Evolutionary conservation across 1,284 basidiomycete genomes (phyloP).

Genomic region (Ustilago curta): DNA sequence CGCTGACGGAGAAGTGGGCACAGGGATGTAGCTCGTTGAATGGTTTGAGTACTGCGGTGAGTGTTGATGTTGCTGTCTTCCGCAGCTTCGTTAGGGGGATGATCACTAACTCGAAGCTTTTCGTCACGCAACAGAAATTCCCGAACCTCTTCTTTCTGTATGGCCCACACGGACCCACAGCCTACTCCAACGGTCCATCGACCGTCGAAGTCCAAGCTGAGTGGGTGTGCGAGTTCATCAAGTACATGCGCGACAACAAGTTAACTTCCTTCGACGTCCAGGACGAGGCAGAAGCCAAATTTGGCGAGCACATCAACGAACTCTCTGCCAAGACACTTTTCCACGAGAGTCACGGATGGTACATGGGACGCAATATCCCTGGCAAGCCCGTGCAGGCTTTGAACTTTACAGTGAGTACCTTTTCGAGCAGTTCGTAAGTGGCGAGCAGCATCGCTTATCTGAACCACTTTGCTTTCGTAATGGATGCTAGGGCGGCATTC

Average conservation of each 20-base stretch:
- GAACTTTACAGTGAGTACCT: conserved; percentile 35
- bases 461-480: background rate
- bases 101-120: background rate
- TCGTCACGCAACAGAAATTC: conserved; percentile 23
- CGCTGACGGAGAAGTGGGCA: conserved; percentile 52
- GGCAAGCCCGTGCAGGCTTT: conserved; percentile 52
- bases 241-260: conserved; percentile 51
- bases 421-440: background rate
- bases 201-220: conserved; percentile 54
- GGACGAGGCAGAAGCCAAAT: conserved; percentile 43
- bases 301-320: conserved; percentile 53
- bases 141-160: conserved; percentile 61
- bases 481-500: conserved; percentile 40
- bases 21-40: conserved; percentile 55
- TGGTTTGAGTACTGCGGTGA: conserved; percentile 49
- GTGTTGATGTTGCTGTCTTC: conserved; percentile 5
- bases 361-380: conserved; percentile 52
- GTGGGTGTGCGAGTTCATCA: conserved; percentile 48
- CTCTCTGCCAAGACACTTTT: conserved; percentile 52
- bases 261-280: conserved; percentile 46
- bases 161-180: conserved; percentile 55
- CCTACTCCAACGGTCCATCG: conserved; percentile 51
- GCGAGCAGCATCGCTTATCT: background rate
- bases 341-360: conserved; percentile 56
- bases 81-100: no score